A percentile compares a stretch with the other conserved stretches of the same genome.
Evolutionary conservation across 768 basidiomycete species (phyloP).

Genomic region (Ramaria sp.): DNA sequence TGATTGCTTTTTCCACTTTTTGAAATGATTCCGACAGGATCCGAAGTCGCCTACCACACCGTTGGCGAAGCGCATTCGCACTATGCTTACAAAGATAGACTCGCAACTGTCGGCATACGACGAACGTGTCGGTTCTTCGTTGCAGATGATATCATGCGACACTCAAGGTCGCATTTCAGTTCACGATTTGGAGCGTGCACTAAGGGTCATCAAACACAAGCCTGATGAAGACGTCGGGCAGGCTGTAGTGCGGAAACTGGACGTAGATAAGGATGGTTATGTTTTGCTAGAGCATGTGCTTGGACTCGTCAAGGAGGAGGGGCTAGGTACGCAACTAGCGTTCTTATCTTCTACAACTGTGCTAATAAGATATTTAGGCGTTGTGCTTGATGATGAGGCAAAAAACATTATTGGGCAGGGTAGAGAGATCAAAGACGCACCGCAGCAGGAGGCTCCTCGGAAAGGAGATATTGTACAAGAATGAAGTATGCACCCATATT

Average conservation of each 20-base stretch:
- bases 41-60: constrained; percentile 74
- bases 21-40: constrained; percentile 32
- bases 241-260: constrained; percentile 83
- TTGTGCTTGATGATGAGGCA: constrained; percentile 69
- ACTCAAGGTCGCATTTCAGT: constrained; percentile 84
- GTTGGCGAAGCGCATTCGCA: constrained; percentile 91
- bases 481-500: constrained; percentile 12
- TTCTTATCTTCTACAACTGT: background rate
- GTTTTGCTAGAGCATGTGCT: constrained; percentile 93
- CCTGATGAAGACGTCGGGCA: constrained; percentile 85
- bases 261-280: constrained; percentile 92
- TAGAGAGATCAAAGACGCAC: constrained; percentile 65
- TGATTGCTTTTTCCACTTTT: background rate
- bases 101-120: constrained; percentile 88
- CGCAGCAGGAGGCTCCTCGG: constrained; percentile 45
- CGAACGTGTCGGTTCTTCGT: constrained; percentile 67
- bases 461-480: constrained; percentile 95
- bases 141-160: constrained; percentile 80
- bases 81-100: constrained; percentile 95
- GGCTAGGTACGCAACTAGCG: constrained; percentile 43
- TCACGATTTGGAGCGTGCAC: constrained; percentile 79
- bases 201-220: constrained; percentile 87
- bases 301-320: constrained; percentile 79
- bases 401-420: constrained; percentile 77
- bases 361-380: constrained; percentile 33